These are phyloP conservation scores for Clavariopsis aquatica DNA, from an alignment of 495 filamentous ascomycete genomes.

Conservation along the genomic window DNA sequence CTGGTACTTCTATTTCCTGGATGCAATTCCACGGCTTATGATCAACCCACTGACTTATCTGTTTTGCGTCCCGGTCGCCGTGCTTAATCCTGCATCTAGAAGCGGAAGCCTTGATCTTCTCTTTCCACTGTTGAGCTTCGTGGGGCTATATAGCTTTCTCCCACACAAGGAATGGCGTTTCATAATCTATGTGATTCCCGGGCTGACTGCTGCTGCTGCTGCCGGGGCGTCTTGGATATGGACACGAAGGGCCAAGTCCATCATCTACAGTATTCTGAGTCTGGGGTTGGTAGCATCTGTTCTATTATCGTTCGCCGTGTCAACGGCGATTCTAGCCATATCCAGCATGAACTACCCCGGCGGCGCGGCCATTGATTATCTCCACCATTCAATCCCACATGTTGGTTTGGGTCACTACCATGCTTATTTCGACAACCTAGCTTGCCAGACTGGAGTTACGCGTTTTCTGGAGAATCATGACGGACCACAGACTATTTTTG, in stretches of 20 bases:
- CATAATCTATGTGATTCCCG: conserved; percentile 83
- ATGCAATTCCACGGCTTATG: conserved; percentile 78
- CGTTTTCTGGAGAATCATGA: conserved; percentile 62
- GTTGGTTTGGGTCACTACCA: neutral
- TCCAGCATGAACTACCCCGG: conserved; percentile 49
- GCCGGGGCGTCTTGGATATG: conserved; percentile 74
- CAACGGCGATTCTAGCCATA: conserved; percentile 64
- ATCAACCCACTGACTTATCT: conserved; percentile 70
- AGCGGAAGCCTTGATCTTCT: conserved; percentile 55
- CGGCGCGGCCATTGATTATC: conserved; percentile 38
- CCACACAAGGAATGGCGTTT: conserved; percentile 98
- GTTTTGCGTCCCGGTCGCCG: conserved; percentile 65
- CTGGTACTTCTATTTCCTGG: conserved; percentile 80
- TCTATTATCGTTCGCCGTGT: conserved; percentile 58
- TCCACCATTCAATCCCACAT: conserved; percentile 34
- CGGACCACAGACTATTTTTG: conserved; percentile 46
- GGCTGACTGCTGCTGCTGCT: conserved; percentile 75
- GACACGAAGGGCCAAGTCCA: conserved; percentile 62
- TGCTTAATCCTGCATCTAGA: conserved; percentile 56
- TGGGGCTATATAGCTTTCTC: conserved; percentile 75
- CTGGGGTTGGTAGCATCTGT: conserved; percentile 59
- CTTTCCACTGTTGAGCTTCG: conserved; percentile 68
- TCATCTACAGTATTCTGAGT: conserved; percentile 59
- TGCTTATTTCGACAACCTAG: conserved; percentile 76
- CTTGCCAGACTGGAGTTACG: conserved; percentile 92